phyloP scores from a whole-genome alignment of 805 yeast genomes.

The Candida chauliodis region DNA sequence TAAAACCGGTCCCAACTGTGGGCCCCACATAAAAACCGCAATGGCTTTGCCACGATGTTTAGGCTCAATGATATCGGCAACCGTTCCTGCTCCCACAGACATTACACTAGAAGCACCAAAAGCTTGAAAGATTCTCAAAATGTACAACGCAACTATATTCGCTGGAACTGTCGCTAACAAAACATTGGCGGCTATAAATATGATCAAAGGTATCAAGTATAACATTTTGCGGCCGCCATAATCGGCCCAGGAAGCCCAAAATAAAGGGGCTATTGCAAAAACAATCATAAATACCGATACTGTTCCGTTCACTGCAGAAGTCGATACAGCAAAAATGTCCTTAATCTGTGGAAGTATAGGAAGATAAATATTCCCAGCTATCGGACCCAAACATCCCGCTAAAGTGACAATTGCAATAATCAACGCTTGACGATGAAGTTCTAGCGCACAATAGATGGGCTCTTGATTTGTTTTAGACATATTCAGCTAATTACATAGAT shows the following conservation, averaged over 20 bases:
- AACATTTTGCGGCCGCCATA: constrained; percentile 42
- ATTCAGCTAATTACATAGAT: too few species aligned
- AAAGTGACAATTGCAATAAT: constrained; percentile 41
- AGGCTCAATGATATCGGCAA: constrained; percentile 31
- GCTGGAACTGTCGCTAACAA: constrained; percentile 29
- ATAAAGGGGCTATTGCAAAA: constrained; percentile 52
- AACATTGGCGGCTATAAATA: constrained; percentile 26
- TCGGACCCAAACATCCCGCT: constrained; percentile 55
- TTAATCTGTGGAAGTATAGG: constrained; percentile 49
- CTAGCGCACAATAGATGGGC: constrained; percentile 6
- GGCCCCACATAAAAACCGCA: constrained; percentile 36
- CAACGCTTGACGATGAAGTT: constrained; percentile 20
- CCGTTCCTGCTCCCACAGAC: constrained; percentile 35
- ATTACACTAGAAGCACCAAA: constrained; percentile 35
- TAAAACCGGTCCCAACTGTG: constrained; percentile 36
- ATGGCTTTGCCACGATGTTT: constrained; percentile 27
- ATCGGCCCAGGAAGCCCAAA: constrained; percentile 58
- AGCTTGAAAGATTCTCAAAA: constrained; percentile 32
- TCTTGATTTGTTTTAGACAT: constrained; percentile 1
- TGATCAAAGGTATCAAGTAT: constrained; percentile 22
- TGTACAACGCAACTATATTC: constrained; percentile 25
- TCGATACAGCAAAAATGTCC: constrained; percentile 36
- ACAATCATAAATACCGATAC: constrained; percentile 57
- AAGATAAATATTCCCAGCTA: constrained; percentile 55
- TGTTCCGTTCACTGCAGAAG: constrained; percentile 49